Base-by-base conservation (phyloP, 2,329 filamentous ascomycete genomes). In the Aspergillus eucalypticola region DNA sequence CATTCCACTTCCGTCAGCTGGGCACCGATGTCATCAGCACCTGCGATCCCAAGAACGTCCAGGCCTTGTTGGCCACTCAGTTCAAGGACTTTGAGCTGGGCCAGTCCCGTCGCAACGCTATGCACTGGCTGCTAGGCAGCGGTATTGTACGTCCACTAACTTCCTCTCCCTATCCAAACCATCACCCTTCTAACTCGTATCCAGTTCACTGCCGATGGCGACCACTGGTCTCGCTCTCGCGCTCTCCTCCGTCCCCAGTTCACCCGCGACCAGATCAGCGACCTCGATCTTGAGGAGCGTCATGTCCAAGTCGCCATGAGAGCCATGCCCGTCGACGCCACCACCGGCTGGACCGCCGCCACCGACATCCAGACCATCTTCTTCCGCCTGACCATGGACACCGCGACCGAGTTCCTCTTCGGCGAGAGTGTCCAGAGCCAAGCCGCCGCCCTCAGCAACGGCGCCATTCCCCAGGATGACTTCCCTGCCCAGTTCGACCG, bases 11-110 rank as follows among this genome's bases (percentile, higher is more conserved):
- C 15, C 64, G 66, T 35, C 69, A 69, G 38, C 58, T 71, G 21
- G 69, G 67, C 21, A 63, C 62, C 15, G 63, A 72, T 8, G 56
- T 61, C 10, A 48, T 71, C 42, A 67, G 70, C 35, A 78, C 75
- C 7, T 63, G 66, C 21, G 76, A 78, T 15, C 76, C 76, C 3
- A 72, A 72, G 58, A 96, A 96, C 72, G 87, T 96, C 76, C 95
- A 96, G 75, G 90, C 92, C 19, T 82, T 96, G 21, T 80, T 96
- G 11, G 90, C 92, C 0, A 90, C 89, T 1, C 90, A 96, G 71
- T 96, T 96, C 73, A 79, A 79, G 60, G 90, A 95, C 68, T 96
- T 88, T 69, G 92, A 91, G 68, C 92, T 96, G 73, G 92, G 92
- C 6, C 77, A 86, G 63, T 76, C 91, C 64, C 79, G 96, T 19